Conservation (phyloP, 2,329 filamentous ascomycete genomes). For the Sarocladium strictum region DNA sequence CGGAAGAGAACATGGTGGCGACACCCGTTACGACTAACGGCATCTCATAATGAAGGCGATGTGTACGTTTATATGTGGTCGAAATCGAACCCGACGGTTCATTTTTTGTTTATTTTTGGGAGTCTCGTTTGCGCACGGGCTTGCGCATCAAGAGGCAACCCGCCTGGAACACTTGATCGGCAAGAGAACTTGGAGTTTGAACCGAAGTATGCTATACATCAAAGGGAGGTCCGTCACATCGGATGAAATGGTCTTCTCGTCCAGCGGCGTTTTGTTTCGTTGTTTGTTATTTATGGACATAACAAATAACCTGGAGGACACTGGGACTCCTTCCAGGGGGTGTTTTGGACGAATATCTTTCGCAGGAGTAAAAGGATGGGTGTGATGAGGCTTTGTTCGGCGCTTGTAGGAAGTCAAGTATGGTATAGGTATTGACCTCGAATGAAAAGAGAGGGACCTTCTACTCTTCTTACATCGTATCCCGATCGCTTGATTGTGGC, state of each 20-base stretch:
- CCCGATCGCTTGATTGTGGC: no score
- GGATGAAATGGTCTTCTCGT: neutral
- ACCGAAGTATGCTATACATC: neutral
- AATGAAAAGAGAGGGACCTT: neutral
- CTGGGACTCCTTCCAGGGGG: neutral
- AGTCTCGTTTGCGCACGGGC: neutral
- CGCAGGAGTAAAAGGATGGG: neutral
- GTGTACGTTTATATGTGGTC: constrained; percentile 5
- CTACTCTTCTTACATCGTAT: neutral
- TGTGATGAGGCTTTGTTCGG: neutral
- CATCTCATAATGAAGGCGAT: constrained; percentile 15
- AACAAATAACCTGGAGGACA: neutral
- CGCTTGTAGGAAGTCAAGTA: neutral
- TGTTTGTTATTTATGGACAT: neutral
- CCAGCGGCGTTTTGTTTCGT: constrained; percentile 1
- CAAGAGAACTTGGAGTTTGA: neutral
- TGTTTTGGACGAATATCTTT: neutral
- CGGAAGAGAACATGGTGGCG: constrained; percentile 18
- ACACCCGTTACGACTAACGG: constrained; percentile 22
- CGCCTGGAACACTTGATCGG: neutral
- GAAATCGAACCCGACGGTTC: neutral
- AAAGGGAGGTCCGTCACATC: neutral
- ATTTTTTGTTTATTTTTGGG: constrained; percentile 2
- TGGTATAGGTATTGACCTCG: neutral
- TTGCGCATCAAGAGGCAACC: neutral